Evolutionary conservation across 2,329 filamentous ascomycete species (phyloP).

Genomic region (Chaetomium globosum): DNA sequence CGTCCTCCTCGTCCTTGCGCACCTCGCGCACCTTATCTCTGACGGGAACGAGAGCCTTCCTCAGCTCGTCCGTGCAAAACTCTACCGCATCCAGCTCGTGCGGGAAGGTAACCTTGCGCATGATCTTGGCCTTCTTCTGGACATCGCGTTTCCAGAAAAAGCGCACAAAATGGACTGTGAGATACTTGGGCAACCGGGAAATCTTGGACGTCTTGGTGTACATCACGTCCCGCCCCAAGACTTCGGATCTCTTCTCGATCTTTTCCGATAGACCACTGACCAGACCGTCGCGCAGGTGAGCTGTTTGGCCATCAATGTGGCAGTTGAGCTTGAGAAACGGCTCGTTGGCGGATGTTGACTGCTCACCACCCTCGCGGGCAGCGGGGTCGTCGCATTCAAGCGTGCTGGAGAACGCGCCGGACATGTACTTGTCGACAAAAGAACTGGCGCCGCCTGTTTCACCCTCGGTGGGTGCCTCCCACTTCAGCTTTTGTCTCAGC

Average conservation of each 20-base stretch:
- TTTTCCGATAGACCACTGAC: slow-evolving; percentile 79
- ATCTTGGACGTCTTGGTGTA: slow-evolving; percentile 95
- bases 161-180: slow-evolving; percentile 95
- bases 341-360: slow-evolving; percentile 68
- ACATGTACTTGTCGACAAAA: slow-evolving; percentile 89
- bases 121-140: slow-evolving; percentile 98
- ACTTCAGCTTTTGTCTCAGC: slow-evolving; percentile 74
- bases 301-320: slow-evolving; percentile 84
- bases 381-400: slow-evolving; percentile 82
- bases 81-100: slow-evolving; percentile 90
- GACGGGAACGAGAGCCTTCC: slow-evolving; percentile 81
- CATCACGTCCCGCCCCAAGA: slow-evolving; percentile 73
- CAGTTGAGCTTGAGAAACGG: slow-evolving; percentile 91
- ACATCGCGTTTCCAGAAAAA: slow-evolving; percentile 98
- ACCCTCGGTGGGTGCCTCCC: slow-evolving; percentile 56
- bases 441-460: slow-evolving; percentile 53
- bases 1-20: slow-evolving; percentile 90
- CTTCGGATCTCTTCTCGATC: slow-evolving; percentile 84
- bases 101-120: slow-evolving; percentile 97
- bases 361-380: slow-evolving; percentile 74
- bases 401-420: slow-evolving; percentile 75
- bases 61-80: slow-evolving; percentile 90
- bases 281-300: slow-evolving; percentile 89
- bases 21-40: slow-evolving; percentile 95
- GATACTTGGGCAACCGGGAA: slow-evolving; percentile 86